phyloP scores from a whole-genome alignment of 75 land plant genomes.

The Larix kaempferi region DNA sequence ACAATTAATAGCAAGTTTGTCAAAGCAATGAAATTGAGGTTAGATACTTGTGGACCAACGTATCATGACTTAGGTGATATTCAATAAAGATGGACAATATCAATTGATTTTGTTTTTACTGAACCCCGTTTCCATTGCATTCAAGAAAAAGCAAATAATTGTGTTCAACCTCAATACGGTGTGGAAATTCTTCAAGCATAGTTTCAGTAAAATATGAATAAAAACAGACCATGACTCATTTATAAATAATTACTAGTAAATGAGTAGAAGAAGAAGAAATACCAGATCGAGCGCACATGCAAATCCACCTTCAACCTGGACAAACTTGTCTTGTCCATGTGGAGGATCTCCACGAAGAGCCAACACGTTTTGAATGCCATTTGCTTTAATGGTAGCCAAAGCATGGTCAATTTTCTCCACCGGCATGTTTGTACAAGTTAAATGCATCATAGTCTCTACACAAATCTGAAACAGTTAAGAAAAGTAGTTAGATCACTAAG shows the following conservation, averaged over 20 bases:
- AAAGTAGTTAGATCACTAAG: not conserved
- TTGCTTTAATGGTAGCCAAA: conserved; percentile 62
- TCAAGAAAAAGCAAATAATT: not conserved
- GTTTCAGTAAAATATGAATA: not conserved
- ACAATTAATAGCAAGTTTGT: too few species aligned
- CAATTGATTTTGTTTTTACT: not conserved
- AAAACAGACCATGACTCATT: conserved; percentile 6
- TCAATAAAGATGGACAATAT: not conserved
- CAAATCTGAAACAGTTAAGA: conserved; percentile 39
- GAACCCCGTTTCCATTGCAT: not conserved
- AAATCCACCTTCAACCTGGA: conserved; percentile 84
- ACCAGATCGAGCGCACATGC: conserved; percentile 95
- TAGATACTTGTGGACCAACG: not conserved
- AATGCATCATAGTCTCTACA: conserved; percentile 98
- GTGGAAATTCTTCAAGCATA: too few species aligned
- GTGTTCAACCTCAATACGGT: too few species aligned
- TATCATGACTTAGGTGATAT: not conserved
- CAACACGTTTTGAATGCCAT: conserved; percentile 94
- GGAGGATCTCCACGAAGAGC: conserved; percentile 98
- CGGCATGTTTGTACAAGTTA: conserved; percentile 98
- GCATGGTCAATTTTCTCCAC: conserved; percentile 94
- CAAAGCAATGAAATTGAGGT: not conserved
- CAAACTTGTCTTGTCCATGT: conserved; percentile 93
- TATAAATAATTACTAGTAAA: not conserved
- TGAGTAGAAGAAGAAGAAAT: not conserved